Base-by-base conservation (phyloP, 2,329 filamentous ascomycete genomes). In the Fusarium poae region DNA sequence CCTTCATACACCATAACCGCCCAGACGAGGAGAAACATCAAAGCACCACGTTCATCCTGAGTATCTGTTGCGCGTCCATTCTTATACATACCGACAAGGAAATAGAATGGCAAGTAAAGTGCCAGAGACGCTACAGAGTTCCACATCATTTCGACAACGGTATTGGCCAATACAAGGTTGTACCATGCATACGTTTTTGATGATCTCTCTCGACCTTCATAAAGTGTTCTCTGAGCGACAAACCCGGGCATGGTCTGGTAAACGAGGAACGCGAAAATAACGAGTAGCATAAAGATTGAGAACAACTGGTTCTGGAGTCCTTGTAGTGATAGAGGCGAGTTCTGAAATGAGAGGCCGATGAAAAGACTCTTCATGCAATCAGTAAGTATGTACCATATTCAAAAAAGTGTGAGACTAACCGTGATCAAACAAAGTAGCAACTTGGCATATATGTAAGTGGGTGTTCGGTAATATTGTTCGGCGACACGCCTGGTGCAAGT, bases 391-490 rank as follows among this genome's bases (percentile, higher is more conserved):
- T 6, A 0, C 11, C 9, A 5, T 44, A 2, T 58, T 18, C 1
- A 13, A 34, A 1, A 16, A 0, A 3, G 5, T 11, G 2, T 12
- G 2, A 10, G 15, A 27, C 70, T 55, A 58, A 32, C 71, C 3
- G 57, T 61, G 3, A 61, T 51, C 8, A 21, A 63, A 3, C 23
- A 73, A 21, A 97, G 88, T 0, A 84, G 81, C 3, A 73, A 76
- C 82, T 97, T 97, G 72, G 91, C 90, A 82, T 95, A 97, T 77
- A 97, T 93, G 82, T 97, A 97, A 3, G 89, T 86, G 0, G 94
- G 94, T 0, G 90, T 94, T 60, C 93, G 90, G 92, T 93, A 97
- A 84, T 95, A 96, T 77, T 97, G 93, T 76, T 94, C 87, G 81
- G 96, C 95, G 16, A 95, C 91, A 73, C 67, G 64, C 92, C 85